Conservation (phyloP, 2,329 filamentous ascomycete species). For the Microdochium trichocladiopsis region DNA sequence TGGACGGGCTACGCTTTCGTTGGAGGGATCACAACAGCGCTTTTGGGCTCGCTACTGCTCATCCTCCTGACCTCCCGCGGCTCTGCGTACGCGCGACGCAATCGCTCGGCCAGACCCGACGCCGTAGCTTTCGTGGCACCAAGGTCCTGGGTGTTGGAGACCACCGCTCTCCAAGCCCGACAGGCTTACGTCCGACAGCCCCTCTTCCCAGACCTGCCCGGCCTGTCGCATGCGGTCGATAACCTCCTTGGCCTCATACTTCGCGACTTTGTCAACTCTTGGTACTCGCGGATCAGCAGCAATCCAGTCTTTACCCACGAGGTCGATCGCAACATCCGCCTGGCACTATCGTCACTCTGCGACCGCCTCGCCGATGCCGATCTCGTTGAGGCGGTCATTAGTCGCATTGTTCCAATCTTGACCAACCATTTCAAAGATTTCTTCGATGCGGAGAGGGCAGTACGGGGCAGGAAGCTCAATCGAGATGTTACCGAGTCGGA, state of each 20-base stretch:
- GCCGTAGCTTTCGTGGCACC: constrained; percentile 54
- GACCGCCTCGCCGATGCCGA: constrained; percentile 71
- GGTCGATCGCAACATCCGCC: constrained; percentile 73
- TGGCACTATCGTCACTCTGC: constrained; percentile 62
- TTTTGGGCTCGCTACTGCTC: constrained; percentile 48
- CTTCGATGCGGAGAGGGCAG: constrained; percentile 78
- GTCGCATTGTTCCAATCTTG: constrained; percentile 77
- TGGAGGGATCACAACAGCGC: constrained; percentile 54
- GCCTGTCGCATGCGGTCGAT: constrained; percentile 75
- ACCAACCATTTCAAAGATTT: constrained; percentile 87
- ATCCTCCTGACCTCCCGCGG: constrained; percentile 56
- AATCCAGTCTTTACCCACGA: constrained; percentile 77
- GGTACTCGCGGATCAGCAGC: constrained; percentile 82
- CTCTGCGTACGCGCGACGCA: constrained; percentile 28
- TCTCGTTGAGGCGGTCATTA: constrained; percentile 75
- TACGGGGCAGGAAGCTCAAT: constrained; percentile 82
- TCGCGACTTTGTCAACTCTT: constrained; percentile 78
- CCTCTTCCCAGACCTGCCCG: constrained; percentile 68
- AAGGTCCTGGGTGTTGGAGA: constrained; percentile 63
- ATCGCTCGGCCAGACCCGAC: constrained; percentile 31
- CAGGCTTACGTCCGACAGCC: constrained; percentile 61
- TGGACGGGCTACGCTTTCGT: constrained; percentile 82
- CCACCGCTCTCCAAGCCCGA: constrained; percentile 55
- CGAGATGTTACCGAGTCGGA: constrained; percentile 91
- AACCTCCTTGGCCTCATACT: constrained; percentile 68